Base-by-base conservation (phyloP, 164 flowering plant genomes). In the Umbellularia californica region DNA sequence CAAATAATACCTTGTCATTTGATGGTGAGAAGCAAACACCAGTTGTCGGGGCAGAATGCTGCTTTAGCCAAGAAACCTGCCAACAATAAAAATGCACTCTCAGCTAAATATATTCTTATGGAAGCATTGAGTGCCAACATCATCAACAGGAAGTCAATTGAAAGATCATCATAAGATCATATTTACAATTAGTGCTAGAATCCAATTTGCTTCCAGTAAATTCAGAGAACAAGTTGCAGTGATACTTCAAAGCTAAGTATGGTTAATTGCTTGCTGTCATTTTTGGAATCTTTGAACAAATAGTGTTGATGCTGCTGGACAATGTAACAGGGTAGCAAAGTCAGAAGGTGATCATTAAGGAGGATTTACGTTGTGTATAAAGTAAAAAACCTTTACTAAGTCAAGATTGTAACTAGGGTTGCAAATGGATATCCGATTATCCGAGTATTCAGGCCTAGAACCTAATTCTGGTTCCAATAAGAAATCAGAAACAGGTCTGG, bases 31-130 rank as follows among this genome's bases (percentile, higher is more conserved):
- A 94, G 85, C 97, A 78, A 83, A 94, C 81, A 74, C 93, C 98
- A 79, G 97, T 89, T 50, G 94, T 88, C 69, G 99, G 99, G 50
- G 99, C 98, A 79, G 97, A 94, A 87, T 96, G 98, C 81, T 92
- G 97, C 88, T 90, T 96, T 79, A 84, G 77, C 99, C 99, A 96
- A 72, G 99, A 92, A 77, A 83, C 83, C 99, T 96, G 84, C 7
- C 68, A 58, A 68, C 41, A 28, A 35, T 5, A 69, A 47, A 47
- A 69, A 69, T 6, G 13, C 19, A 17, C n/a, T 17, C 19, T 17
- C n/a, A 41, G 71, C 71, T 41, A 41, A 69, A 41, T 33, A 24
- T 64, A 2, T 52, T 27, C 50, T 23, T 60, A 20, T 41, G 3
- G 13, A 55, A 55, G 60, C 60, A 55, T 55, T 55, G 17, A 55